Conservation (phyloP, 78 protist genomes). For the Dictyostelium discoideum region DNA sequence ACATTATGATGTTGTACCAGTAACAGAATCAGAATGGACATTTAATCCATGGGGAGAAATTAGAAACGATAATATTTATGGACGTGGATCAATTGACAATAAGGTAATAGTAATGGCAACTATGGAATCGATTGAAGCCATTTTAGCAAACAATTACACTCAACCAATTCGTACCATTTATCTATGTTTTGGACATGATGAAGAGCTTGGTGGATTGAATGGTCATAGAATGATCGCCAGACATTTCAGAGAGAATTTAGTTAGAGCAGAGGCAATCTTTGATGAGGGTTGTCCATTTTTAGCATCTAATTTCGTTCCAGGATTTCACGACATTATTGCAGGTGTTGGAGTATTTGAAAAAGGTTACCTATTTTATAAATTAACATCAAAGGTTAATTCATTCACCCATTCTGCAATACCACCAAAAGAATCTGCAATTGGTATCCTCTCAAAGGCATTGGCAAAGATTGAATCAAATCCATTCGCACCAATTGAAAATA, state of each 20-base stretch:
- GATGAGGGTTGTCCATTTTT: slow-evolving; percentile 59
- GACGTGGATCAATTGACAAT: slow-evolving; percentile 64
- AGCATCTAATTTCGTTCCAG: slow-evolving; percentile 17
- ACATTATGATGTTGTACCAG: slow-evolving; percentile 72
- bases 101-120: slow-evolving; percentile 39
- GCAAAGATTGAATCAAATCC: slow-evolving; percentile 24
- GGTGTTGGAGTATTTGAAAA: slow-evolving; percentile 46
- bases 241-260: neutral
- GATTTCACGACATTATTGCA: neutral
- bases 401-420: slow-evolving; percentile 37
- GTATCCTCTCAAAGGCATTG: slow-evolving; percentile 20
- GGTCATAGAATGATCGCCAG: slow-evolving; percentile 34
- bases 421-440: slow-evolving; percentile 44
- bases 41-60: slow-evolving; percentile 46
- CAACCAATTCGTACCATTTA: slow-evolving; percentile 32
- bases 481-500: neutral
- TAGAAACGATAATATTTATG: slow-evolving; percentile 33
- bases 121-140: slow-evolving; percentile 32
- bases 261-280: slow-evolving; percentile 6
- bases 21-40: neutral
- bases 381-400: neutral
- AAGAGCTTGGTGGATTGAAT: slow-evolving; percentile 38
- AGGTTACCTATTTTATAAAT: slow-evolving; percentile 26
- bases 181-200: slow-evolving; percentile 67
- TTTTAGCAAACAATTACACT: neutral